A percentile compares a stretch with the other conserved stretches of the same genome.
Conservation (phyloP, 371 early-diverging fungal genomes). For the Circinella umbellata region DNA sequence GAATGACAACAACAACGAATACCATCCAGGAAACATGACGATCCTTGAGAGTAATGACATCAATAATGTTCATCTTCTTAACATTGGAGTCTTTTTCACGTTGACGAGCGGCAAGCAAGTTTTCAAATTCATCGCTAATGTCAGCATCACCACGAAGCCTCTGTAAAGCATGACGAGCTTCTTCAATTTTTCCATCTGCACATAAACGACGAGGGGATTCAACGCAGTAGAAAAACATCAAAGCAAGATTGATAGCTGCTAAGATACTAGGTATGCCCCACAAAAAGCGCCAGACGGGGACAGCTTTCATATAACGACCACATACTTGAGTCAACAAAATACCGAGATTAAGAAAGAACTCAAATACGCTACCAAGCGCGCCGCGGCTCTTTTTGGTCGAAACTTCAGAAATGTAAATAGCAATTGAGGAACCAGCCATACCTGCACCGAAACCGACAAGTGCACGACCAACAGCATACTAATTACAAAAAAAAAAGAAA, state of each 20-base stretch:
- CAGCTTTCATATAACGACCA: slow-evolving; percentile 64
- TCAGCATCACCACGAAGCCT: slow-evolving; percentile 59
- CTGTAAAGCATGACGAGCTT: slow-evolving; percentile 61
- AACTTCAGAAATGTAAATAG: slow-evolving; percentile 85
- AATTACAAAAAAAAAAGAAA: not conserved
- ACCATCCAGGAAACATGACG: slow-evolving; percentile 39
- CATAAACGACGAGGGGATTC: slow-evolving; percentile 83
- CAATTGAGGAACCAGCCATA: slow-evolving; percentile 54
- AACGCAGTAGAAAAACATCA: slow-evolving; percentile 66
- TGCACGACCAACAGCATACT: slow-evolving; percentile 76
- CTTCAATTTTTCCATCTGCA: slow-evolving; percentile 53
- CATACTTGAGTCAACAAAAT: slow-evolving; percentile 72
- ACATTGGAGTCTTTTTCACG: slow-evolving; percentile 33
- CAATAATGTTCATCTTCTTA: slow-evolving; percentile 39
- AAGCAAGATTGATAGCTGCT: slow-evolving; percentile 65
- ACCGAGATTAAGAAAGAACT: slow-evolving; percentile 75
- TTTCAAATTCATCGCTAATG: slow-evolving; percentile 44
- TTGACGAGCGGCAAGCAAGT: slow-evolving; percentile 39
- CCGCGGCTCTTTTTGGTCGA: slow-evolving; percentile 80
- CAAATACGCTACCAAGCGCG: slow-evolving; percentile 59
- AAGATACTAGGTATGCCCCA: slow-evolving; percentile 63
- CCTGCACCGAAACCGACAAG: slow-evolving; percentile 89
- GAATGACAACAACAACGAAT: slow-evolving; percentile 49
- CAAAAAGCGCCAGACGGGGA: slow-evolving; percentile 71
- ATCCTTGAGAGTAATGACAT: slow-evolving; percentile 43